Evolutionary conservation across 441 rosid species (phyloP).

Genomic region (Capsella rubella): DNA sequence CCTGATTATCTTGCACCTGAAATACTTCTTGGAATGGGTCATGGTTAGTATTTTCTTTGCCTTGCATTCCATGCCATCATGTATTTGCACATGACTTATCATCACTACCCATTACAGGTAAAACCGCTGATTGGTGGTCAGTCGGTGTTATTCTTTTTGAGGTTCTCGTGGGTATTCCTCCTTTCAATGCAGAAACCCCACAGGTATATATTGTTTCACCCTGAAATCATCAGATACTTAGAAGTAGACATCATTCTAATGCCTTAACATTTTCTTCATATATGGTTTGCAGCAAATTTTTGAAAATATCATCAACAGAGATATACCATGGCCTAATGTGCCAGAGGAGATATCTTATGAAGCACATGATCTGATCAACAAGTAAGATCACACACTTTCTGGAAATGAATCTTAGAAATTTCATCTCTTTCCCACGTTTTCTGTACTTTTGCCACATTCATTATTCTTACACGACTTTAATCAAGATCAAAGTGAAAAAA

Average conservation of each 20-base stretch:
- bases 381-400: slow-evolving; percentile 59
- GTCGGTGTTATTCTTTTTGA: slow-evolving; percentile 94
- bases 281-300: slow-evolving; percentile 79
- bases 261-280: background rate
- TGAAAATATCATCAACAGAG: slow-evolving; percentile 94
- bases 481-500: slow-evolving; percentile 19
- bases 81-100: slow-evolving; percentile 12
- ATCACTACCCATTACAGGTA: slow-evolving; percentile 55
- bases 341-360: slow-evolving; percentile 85
- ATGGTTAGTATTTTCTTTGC: slow-evolving; percentile 57
- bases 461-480: background rate
- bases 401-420: slow-evolving; percentile 18
- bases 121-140: slow-evolving; percentile 99
- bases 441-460: background rate
- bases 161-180: slow-evolving; percentile 92
- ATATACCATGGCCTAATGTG: slow-evolving; percentile 92
- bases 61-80: background rate
- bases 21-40: slow-evolving; percentile 99
- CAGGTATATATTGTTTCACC: slow-evolving; percentile 57
- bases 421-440: slow-evolving; percentile 7
- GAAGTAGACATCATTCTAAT: background rate
- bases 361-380: slow-evolving; percentile 83
- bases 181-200: slow-evolving; percentile 92
- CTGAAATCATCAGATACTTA: slow-evolving; percentile 6
- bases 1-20: slow-evolving; percentile 99